A percentile compares a stretch with the other conserved stretches of the same genome.
These are phyloP conservation scores for Debaryomycetaceae sp. DNA, from an alignment of 1,139 yeast species.

Conservation along the genomic window DNA sequence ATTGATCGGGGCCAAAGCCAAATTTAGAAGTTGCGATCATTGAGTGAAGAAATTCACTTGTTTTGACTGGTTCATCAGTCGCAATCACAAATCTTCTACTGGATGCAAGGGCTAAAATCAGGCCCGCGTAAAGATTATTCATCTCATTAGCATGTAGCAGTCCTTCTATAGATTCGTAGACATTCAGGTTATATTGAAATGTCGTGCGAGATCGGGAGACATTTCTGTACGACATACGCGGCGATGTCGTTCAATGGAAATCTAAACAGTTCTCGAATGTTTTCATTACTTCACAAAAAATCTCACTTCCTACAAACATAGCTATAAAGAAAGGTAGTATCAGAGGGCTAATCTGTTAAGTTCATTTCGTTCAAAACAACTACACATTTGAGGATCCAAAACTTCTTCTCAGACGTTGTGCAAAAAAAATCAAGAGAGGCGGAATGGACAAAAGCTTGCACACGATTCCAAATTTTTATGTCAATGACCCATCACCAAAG, in stretches of 20 bases:
- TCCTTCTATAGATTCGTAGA: not conserved
- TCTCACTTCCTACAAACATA: no score
- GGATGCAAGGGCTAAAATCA: slow-evolving; percentile 23
- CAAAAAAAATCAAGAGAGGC: not conserved
- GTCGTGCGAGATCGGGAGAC: not conserved
- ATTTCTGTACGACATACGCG: slow-evolving; percentile 4
- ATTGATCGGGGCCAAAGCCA: slow-evolving; percentile 9
- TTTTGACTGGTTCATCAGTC: slow-evolving; percentile 9
- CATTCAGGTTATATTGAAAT: not conserved
- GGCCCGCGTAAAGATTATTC: slow-evolving; percentile 25
- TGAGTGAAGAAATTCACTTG: not conserved
- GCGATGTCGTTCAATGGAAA: not conserved
- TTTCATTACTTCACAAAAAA: not conserved
- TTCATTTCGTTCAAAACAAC: not conserved
- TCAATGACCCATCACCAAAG: slow-evolving; percentile 29
- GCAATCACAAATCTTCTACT: slow-evolving; percentile 21
- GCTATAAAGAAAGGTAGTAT: no score
- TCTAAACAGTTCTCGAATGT: not conserved
- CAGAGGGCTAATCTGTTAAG: no score
- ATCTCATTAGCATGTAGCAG: slow-evolving; percentile 11
- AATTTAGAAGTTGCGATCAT: slow-evolving; percentile 3
- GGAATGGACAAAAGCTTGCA: not conserved
- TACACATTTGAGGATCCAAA: not conserved
- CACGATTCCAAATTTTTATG: slow-evolving; percentile 18
- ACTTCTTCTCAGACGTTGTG: not conserved